These are phyloP conservation scores for Solioccasus polychromus DNA, from an alignment of 768 basidiomycete species.

Conservation along the genomic window DNA sequence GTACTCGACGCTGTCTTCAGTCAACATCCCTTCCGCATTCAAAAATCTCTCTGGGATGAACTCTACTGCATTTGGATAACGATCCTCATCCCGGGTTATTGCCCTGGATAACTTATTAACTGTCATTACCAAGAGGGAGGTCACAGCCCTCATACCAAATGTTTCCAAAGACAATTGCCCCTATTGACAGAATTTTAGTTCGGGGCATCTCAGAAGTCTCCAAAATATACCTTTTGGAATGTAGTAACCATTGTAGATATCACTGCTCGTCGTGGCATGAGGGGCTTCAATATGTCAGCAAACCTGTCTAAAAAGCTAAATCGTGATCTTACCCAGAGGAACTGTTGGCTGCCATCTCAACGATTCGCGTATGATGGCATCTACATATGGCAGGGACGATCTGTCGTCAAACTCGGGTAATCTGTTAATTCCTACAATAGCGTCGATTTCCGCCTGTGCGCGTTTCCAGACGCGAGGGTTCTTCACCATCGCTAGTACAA, in stretches of 20 bases:
- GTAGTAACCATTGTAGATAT: slow-evolving; percentile 25
- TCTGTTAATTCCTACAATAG: too few species aligned
- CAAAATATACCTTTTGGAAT: slow-evolving; percentile 30
- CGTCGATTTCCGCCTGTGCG: too few species aligned
- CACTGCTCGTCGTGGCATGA: slow-evolving; percentile 20
- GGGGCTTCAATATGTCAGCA: slow-evolving; percentile 6
- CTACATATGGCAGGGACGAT: too few species aligned
- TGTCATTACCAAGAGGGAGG: too few species aligned
- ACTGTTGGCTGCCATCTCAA: neutral
- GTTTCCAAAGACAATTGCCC: slow-evolving; percentile 11
- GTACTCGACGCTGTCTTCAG: slow-evolving; percentile 9
- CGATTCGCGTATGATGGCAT: slow-evolving; percentile 1
- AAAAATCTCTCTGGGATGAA: slow-evolving; percentile 16
- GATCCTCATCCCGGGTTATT: slow-evolving; percentile 17
- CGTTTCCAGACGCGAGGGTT: neutral
- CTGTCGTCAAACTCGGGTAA: too few species aligned
- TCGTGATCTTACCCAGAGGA: neutral
- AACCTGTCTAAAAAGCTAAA: neutral
- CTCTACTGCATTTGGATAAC: slow-evolving; percentile 15
- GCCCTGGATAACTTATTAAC: slow-evolving; percentile 7
- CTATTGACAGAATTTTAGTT: neutral
- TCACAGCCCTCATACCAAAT: slow-evolving; percentile 17
- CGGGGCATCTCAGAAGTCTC: neutral
- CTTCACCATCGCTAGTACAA: neutral
- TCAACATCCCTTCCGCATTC: slow-evolving; percentile 7